Base-by-base conservation (phyloP, 441 rosid species). In the Oxalis stricta region DNA sequence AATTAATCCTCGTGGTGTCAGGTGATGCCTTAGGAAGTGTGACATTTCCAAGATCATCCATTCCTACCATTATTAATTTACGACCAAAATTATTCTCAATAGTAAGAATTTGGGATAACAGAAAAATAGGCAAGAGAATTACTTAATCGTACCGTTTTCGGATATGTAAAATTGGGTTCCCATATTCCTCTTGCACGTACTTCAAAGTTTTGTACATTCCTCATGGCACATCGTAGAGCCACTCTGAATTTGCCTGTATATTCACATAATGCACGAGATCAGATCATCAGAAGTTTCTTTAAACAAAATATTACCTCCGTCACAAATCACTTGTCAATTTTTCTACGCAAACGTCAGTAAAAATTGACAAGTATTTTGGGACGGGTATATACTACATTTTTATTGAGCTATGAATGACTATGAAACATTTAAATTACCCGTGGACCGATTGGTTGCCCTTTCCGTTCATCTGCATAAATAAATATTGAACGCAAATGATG, bases 161-260 rank as follows among this genome's bases (percentile, higher is more conserved):
- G 96, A 69, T 24, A 91, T 61, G 41, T 86, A 67, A 46, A 91
- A 73, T 65, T 1, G 94, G 99, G 65, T 91, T 86, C 13, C 91
- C 88, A 29, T 91, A 91, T 5, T 18, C 72, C 65, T 83, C 91
- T 62, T 91, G 86, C 11, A 91, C 66, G 53, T 91, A 86, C 60
- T 70, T 86, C 56, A 86, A 42, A 20, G 85, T 64, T 66, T 91
- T 91, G 75, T 79, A 86, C 72, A 91, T 50, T 2, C 99, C 95
- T 93, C 99, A 81, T 28, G 99, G 98, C 22, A 86, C 95, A 37
- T 73, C 61, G 53, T 91, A 85, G 26, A 91, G 83, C 96, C 96
- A 91, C 22, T 54, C 33, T 12, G 96, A 91, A 53, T 91, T 18
- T n/a, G 80, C 98, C 93, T 85, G 75, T 29, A 35, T 15, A 30